Evolutionary conservation across 2,329 filamentous ascomycete species (phyloP).

Genomic region (Podosphaera fusca): DNA sequence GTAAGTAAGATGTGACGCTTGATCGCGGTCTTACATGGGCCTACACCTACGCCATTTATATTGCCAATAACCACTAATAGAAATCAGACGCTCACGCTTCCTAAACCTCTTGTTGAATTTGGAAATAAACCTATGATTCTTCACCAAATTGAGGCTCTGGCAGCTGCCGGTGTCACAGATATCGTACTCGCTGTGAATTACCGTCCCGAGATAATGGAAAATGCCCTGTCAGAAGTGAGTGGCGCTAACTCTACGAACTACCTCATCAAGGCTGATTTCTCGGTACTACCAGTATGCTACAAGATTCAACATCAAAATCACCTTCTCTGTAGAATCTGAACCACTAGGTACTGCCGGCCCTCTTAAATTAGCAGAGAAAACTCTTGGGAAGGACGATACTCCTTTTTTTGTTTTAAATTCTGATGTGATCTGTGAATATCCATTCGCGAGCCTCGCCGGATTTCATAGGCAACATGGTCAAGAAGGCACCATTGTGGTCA

Average conservation of each 20-base stretch:
- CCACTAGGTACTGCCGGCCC: constrained; percentile 87
- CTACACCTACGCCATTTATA: constrained; percentile 8
- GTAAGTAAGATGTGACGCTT: constrained; percentile 28
- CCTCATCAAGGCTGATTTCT: constrained; percentile 4
- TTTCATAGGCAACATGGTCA: constrained; percentile 89
- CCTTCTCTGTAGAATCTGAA: constrained; percentile 91
- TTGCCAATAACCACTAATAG: constrained; percentile 5
- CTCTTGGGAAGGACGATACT: constrained; percentile 74
- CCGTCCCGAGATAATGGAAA: constrained; percentile 92
- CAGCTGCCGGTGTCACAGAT: constrained; percentile 82
- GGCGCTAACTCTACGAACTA: background rate
- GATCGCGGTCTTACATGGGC: background rate
- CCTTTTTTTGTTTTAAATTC: constrained; percentile 98
- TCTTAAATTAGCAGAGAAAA: constrained; percentile 81
- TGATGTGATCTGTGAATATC: constrained; percentile 94
- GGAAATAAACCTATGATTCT: constrained; percentile 98
- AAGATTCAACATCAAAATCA: constrained; percentile 82
- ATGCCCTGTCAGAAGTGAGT: constrained; percentile 65
- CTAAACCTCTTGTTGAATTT: constrained; percentile 95
- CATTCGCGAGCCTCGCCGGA: constrained; percentile 67
- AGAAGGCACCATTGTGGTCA: constrained; percentile 94
- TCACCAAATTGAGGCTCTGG: constrained; percentile 89
- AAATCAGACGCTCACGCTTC: constrained; percentile 70
- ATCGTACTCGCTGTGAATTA: constrained; percentile 98
- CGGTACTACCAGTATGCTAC: constrained; percentile 48